Evolutionary conservation across 2,329 filamentous ascomycete species (phyloP), one percentile per base, ranked within the genome.

Genomic region (Magnaporthiopsis rhizophila): DNA sequence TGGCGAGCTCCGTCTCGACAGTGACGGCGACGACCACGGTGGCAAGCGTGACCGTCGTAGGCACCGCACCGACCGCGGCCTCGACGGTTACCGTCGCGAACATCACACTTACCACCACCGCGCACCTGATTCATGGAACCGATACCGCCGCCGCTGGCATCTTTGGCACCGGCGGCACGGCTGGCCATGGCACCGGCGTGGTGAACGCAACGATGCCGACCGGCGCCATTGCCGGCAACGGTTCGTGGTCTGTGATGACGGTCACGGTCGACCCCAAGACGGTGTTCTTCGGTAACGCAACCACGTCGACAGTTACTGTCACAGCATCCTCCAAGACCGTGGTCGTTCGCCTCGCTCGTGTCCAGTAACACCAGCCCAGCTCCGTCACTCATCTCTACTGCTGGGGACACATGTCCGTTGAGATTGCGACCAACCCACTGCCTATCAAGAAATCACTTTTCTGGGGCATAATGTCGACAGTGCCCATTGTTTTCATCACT

Each of bases 71-170:
- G 21, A 58, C 62, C 2, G 28, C 53, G 7, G 36, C 62, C 8
- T 28, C 62, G n/a, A 58, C 62, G 5, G 30, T 63, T 11, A 63
- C 62, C 36, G 53, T 63, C 36, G 62, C 62, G 24, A 63, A 63
- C 24, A 32, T 63, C 12, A 63, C 62, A 12, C 21, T 63, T 21
- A 63, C 57, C 12, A 24, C 57, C 57, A 58, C 50, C 1, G 53
- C 24, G 24, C 26, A 57, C 18, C 45, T 45, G 28, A 36, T 38
- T 13, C 53, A n/a, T 21, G 45, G 45, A 53, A 53, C 45, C n/a
- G 45, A 7, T 9, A 53, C 21, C 7, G 45, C 6, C n/a, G 45
- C 21, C 7, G 45, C 6, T 8, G 45, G 45, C 45, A 53, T 24
- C 2, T 8, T 24, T n/a, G 45, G 45, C 21, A 53, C 45, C 7